Evolutionary conservation across 148 eudicot genomes (phyloP), one percentile per base, ranked within the genome.

Genomic region (Cornus controversa): DNA sequence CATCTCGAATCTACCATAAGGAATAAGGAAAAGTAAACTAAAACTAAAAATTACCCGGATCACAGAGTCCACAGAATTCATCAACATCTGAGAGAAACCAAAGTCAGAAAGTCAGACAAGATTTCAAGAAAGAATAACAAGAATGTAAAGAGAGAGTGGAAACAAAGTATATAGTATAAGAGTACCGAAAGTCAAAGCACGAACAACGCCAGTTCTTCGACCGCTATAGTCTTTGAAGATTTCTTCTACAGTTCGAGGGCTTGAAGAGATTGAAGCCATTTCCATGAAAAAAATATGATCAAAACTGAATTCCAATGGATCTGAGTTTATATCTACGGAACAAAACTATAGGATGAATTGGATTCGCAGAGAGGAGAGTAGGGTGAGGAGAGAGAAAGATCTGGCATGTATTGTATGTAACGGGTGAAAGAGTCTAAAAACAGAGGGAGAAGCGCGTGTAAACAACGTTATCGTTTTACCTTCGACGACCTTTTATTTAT

Each of bases 201-300:
- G 97, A 77, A 96, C 83, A 25, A 96, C 86, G 76, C 93, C 94
- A 66, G 92, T 68, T 29, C 97, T 88, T 65, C 98, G 97, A 80
- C 82, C 86, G 81, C 89, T 85, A 84, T 86, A 96, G 87, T 96
- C 99, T 79, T 89, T 93, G 90, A 87, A 96, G 97, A 96, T 93
- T 83, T 96, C 99, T 83, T 96, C 99, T 6, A 96, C 99, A 40
- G 89, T 88, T 76, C 98, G 89, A 24, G 93, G 97, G 72, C 89
- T 88, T 62, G 97, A 90, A 31, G 94, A 84, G 54, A 87, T 82
- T 53, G 91, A 79, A 62, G 97, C 91, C 97, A 93, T 95, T 84
- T 83, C 79, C 72, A 79, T 66, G 18, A 75, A 66, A 8, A 50
- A 79, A 72, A 25, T 70, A 58, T 72, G 78, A 84, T 80, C 74